Conservation (phyloP, 139 green algal genomes). For the Ulvella scutata region DNA sequence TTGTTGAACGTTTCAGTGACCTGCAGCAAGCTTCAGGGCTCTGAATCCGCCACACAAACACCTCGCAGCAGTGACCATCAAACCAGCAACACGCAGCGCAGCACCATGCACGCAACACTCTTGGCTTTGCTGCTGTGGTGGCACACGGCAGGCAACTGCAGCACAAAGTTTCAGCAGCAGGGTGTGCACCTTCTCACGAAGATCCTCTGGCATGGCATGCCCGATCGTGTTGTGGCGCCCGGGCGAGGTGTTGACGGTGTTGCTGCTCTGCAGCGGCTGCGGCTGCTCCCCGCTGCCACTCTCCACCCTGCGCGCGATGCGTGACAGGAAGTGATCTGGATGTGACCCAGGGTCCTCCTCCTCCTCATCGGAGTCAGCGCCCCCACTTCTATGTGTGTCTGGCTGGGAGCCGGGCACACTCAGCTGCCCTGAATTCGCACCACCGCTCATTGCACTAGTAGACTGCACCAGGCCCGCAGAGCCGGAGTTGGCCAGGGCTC, state of each 20-base stretch:
- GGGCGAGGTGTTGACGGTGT: background rate
- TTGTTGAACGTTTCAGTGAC: conserved; percentile 4
- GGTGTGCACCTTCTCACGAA: background rate
- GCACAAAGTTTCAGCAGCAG: background rate
- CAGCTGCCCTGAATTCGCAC: too few relatives aligned
- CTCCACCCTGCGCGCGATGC: background rate
- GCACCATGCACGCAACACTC: too few relatives aligned
- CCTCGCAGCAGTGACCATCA: background rate
- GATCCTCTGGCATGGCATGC: background rate
- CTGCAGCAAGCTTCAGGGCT: background rate
- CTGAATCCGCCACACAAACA: background rate
- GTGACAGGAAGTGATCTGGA: background rate
- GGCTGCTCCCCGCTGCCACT: background rate
- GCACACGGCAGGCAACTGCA: background rate
- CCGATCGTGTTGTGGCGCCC: too few relatives aligned
- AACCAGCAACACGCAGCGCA: too few relatives aligned
- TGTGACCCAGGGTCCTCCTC: background rate
- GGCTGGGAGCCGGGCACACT: too few relatives aligned
- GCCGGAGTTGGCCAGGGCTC: too few relatives aligned
- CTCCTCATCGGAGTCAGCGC: background rate
- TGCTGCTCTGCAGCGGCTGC: background rate
- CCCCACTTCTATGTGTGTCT: too few relatives aligned
- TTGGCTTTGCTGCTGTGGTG: background rate
- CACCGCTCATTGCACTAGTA: too few relatives aligned
- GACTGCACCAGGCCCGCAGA: too few relatives aligned